Percentiles rank a stretch among this genome's conserved stretches.
Evolutionary conservation across 2,329 filamentous ascomycete species (phyloP).

Genomic region (Graphilbum fragrans): DNA sequence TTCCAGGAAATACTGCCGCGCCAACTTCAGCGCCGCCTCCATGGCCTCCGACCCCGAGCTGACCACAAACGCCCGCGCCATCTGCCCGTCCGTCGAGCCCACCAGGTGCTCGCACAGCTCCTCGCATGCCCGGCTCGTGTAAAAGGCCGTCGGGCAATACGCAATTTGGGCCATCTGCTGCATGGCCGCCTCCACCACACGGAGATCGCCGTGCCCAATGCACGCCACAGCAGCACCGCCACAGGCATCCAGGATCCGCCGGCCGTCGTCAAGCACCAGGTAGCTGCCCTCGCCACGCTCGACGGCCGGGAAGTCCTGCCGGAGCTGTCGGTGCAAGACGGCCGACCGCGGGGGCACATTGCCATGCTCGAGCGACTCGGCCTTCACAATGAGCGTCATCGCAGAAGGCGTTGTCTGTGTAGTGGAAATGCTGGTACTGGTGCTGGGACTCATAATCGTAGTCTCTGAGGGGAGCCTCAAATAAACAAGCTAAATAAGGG

Average conservation of each 20-base stretch:
- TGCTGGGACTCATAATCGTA: too few relatives aligned
- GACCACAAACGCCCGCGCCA: conserved; percentile 25
- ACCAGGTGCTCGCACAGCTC: conserved; percentile 24
- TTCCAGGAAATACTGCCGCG: conserved; percentile 52
- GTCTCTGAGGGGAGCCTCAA: too few relatives aligned
- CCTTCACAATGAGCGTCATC: too few relatives aligned
- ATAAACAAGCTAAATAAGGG: too few relatives aligned
- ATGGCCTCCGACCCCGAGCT: conserved; percentile 46
- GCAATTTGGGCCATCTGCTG: conserved; percentile 26
- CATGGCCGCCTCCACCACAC: conserved; percentile 26
- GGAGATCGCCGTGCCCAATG: conserved; percentile 29
- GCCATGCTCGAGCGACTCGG: too few relatives aligned
- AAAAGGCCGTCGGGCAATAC: conserved; percentile 30
- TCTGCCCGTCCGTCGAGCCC: conserved; percentile 22
- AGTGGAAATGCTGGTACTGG: too few relatives aligned
- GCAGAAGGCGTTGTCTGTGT: too few relatives aligned
- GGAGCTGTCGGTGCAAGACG: conserved; percentile 25
- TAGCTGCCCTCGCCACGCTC: conserved; percentile 22
- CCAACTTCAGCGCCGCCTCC: conserved; percentile 53
- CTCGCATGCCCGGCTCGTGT: conserved; percentile 26
- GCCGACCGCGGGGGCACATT: conserved; percentile 15
- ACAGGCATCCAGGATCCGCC: conserved; percentile 29
- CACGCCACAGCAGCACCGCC: conserved; percentile 34
- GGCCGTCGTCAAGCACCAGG: conserved; percentile 26
- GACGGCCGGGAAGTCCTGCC: conserved; percentile 19